Evolutionary conservation across 371 early-diverging fungal genomes (phyloP), one percentile per base, ranked within the genome.

Genomic region (Nematocida parisii): DNA sequence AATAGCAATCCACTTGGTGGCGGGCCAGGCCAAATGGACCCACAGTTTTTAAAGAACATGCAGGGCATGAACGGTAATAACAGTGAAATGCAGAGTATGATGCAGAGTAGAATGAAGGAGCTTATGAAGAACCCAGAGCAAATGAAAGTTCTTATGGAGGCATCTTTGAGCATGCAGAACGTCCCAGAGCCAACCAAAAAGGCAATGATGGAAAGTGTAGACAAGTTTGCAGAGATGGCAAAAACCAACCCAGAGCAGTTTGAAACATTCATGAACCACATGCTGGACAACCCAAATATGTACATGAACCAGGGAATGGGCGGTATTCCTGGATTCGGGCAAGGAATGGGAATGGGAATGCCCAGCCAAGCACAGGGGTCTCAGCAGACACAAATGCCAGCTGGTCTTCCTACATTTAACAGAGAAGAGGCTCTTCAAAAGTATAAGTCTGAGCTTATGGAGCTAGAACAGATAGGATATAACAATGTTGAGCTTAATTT

Each of bases 401-500:
- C 40, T 5, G 64, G 64, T 11, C 68, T 75, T 68, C 75, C 75
- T 22, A 33, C 4, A 1, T 75, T 46, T 40, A 73, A 72, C n/a
- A 60, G 71, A 67, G 55, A 64, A 24, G 85, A 85, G 56, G 73
- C 52, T 9, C 27, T 82, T 6, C 6, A 82, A 39, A 74, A 84
- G 54, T 92, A 90, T 87, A 89, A 88, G 73, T 83, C 87, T 46
- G 90, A 92, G 86, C 86, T 92, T 13, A 89, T 85, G 13, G 89
- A 90, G 61, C 83, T 93, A 52, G 90, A 90, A 71, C 91, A 92
- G 62, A 92, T 92, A 91, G 94, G 94, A 39, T 93, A 92, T 82
- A 82, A 87, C 47, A 91, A 93, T 85, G 87, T 88, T 42, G 88
- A 89, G 66, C 87, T 89, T 55, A 93, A 93, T 86, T 84, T 92